Conservation (phyloP, 139 green algal species). For the Penium margaritaceum region DNA sequence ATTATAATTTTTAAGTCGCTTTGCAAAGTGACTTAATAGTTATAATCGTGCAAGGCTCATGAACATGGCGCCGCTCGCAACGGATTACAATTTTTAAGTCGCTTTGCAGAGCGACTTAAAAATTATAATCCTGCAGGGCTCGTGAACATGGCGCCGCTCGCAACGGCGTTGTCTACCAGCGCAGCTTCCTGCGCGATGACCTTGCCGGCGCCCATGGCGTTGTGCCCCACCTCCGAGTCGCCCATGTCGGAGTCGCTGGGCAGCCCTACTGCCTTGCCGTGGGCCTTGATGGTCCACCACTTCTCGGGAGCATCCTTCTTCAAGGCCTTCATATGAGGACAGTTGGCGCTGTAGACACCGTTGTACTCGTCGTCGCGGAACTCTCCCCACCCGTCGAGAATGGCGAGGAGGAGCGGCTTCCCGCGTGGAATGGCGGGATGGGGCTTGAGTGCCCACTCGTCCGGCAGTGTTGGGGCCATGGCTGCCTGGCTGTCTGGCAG, state of each 20-base stretch:
- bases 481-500: too few species aligned
- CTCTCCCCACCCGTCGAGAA: constrained; percentile 41
- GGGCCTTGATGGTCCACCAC: constrained; percentile 70
- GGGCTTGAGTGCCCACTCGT: constrained; percentile 11
- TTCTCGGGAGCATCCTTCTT: not conserved
- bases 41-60: too few species aligned
- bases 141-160: constrained; percentile 59
- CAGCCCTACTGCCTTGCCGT: constrained; percentile 85
- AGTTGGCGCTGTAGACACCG: constrained; percentile 12
- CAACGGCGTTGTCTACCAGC: constrained; percentile 83
- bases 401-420: constrained; percentile 22
- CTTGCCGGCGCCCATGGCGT: constrained; percentile 85
- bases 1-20: too few species aligned
- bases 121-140: too few species aligned
- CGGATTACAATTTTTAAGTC: too few species aligned
- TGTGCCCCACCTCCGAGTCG: constrained; percentile 84
- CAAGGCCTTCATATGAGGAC: constrained; percentile 17
- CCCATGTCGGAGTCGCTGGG: constrained; percentile 88
- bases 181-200: constrained; percentile 83
- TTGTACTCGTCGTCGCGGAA: constrained; percentile 31
- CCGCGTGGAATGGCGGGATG: constrained; percentile 27
- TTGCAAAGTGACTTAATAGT: too few species aligned
- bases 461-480: too few species aligned
- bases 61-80: too few species aligned
- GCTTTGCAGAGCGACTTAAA: too few species aligned